These are phyloP conservation scores for Pseudogymnoascus sp. DNA, from an alignment of 2,329 filamentous ascomycete species.

Conservation along the genomic window DNA sequence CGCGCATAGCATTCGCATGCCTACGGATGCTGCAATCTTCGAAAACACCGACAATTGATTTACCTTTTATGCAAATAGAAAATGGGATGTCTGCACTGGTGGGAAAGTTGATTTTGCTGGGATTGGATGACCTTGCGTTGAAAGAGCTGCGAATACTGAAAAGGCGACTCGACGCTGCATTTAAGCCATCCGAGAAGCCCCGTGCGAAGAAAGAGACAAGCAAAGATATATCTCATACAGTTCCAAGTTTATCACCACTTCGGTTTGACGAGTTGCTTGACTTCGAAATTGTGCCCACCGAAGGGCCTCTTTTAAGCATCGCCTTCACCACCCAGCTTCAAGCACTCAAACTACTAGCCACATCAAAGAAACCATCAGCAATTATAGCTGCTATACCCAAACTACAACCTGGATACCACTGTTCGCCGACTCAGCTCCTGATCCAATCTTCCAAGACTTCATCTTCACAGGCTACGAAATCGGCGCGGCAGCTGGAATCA, in stretches of 20 bases:
- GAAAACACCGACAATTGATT: conserved; percentile 41
- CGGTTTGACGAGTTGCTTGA: conserved; percentile 54
- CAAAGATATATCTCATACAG: conserved; percentile 22
- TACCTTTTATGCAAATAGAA: conserved; percentile 62
- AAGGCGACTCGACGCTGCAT: conserved; percentile 44
- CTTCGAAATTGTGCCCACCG: conserved; percentile 41
- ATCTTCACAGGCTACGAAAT: conserved; percentile 45
- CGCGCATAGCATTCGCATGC: conserved; percentile 57
- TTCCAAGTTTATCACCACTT: conserved; percentile 29
- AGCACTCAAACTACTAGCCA: conserved; percentile 53
- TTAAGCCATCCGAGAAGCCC: conserved; percentile 12
- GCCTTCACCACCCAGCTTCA: conserved; percentile 58
- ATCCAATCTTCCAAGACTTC: conserved; percentile 29
- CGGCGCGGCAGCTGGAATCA: conserved; percentile 56
- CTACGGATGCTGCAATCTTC: conserved; percentile 48
- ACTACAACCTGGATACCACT: conserved; percentile 43
- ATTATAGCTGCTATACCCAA: conserved; percentile 50
- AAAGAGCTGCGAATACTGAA: conserved; percentile 63
- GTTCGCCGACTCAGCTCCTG: conserved; percentile 53
- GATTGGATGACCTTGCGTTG: conserved; percentile 57
- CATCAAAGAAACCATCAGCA: conserved; percentile 49
- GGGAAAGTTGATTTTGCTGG: conserved; percentile 55
- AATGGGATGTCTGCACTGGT: conserved; percentile 63
- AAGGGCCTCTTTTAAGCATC: conserved; percentile 41
- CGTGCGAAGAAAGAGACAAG: conserved; percentile 20